A percentile compares a stretch with the other conserved stretches of the same genome.
Evolutionary conservation across 768 basidiomycete species (phyloP).

Genomic region (Zangia roseola): DNA sequence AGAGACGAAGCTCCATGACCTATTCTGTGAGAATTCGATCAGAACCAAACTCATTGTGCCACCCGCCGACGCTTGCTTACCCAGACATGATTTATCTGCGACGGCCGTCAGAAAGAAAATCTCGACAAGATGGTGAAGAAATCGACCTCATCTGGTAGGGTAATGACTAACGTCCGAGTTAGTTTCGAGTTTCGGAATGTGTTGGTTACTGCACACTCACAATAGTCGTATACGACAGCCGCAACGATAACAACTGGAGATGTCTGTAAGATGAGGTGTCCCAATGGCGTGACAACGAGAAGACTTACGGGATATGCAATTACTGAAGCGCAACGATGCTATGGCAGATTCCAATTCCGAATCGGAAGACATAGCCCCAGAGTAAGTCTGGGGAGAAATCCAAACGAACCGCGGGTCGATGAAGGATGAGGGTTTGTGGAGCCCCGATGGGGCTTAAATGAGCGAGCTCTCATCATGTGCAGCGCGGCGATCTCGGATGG

Average conservation of each 20-base stretch:
- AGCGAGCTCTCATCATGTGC: no score
- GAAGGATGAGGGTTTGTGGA: neutral
- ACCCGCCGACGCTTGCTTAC: slow-evolving; percentile 5
- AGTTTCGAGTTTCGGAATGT: neutral
- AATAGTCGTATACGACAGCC: slow-evolving; percentile 19
- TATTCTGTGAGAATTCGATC: slow-evolving; percentile 7
- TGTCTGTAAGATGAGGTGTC: neutral
- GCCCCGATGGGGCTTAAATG: no score
- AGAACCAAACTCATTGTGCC: neutral
- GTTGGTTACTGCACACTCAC: slow-evolving; percentile 5
- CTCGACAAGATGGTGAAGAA: neutral
- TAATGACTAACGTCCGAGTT: slow-evolving; percentile 8
- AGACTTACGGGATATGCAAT: slow-evolving; percentile 12
- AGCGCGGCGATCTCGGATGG: no score
- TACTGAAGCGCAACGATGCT: slow-evolving; percentile 3
- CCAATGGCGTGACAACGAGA: neutral
- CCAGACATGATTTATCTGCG: slow-evolving; percentile 18
- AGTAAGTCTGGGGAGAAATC: no score
- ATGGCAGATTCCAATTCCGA: slow-evolving; percentile 7
- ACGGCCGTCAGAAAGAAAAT: neutral
- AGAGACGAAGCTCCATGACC: slow-evolving; percentile 15
- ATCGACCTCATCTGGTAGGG: slow-evolving; percentile 18
- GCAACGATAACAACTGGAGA: slow-evolving; percentile 11
- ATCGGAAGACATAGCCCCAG: slow-evolving; percentile 13
- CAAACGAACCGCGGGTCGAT: neutral